Evolutionary conservation across 805 yeast species (phyloP).

Genomic region (Barnettozyma vustinii): DNA sequence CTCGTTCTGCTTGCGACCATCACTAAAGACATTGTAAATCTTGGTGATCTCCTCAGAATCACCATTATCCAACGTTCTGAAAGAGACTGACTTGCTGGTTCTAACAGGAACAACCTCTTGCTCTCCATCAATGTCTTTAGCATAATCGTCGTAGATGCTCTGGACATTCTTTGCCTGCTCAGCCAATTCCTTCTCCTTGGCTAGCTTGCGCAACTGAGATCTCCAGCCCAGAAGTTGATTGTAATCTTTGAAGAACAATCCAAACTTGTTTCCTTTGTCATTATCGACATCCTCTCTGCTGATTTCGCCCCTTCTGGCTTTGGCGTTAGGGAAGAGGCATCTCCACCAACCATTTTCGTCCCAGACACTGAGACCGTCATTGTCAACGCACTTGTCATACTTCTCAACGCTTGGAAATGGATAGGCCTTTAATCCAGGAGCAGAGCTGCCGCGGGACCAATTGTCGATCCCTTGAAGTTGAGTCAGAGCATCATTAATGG

Average conservation of each 20-base stretch:
- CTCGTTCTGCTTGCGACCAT: conserved; percentile 37
- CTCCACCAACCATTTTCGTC: conserved; percentile 84
- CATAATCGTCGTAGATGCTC: conserved; percentile 22
- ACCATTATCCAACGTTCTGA: conserved; percentile 37
- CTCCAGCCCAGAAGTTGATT: conserved; percentile 67
- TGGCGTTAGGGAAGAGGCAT: conserved; percentile 70
- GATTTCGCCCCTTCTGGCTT: conserved; percentile 29
- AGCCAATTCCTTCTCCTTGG: conserved; percentile 32
- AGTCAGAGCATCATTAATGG: conserved; percentile 4
- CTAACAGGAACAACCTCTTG: conserved; percentile 29
- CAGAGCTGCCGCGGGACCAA: conserved; percentile 13
- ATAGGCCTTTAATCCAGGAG: conserved; percentile 42
- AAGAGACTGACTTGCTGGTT: conserved; percentile 31
- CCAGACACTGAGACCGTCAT: conserved; percentile 75
- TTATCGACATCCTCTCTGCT: conserved; percentile 56
- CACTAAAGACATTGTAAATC: conserved; percentile 33
- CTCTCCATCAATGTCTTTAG: conserved; percentile 18
- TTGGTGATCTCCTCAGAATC: conserved; percentile 36
- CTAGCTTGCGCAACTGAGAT: conserved; percentile 43
- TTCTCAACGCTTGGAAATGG: conserved; percentile 54
- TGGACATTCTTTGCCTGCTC: conserved; percentile 14
- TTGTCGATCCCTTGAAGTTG: conserved; percentile 6
- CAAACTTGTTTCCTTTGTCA: conserved; percentile 39
- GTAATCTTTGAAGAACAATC: conserved; percentile 59
- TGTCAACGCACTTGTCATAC: conserved; percentile 57